These are phyloP conservation scores for Globisporangium nodosum DNA, from an alignment of 352 stramenopile genomes.

Conservation along the genomic window DNA sequence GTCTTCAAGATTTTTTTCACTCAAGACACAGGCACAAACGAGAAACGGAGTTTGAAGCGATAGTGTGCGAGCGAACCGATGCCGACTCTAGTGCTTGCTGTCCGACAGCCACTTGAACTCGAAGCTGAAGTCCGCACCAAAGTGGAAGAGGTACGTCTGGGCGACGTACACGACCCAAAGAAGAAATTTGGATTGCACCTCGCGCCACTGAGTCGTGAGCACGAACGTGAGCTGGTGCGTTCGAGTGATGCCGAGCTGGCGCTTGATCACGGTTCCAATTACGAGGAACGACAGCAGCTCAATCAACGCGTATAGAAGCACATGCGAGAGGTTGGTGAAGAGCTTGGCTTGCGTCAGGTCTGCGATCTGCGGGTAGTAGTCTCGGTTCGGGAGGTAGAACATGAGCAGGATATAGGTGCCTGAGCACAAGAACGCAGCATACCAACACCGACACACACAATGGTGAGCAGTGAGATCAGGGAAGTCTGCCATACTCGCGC, in stretches of 20 bases:
- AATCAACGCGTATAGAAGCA: conserved; percentile 20
- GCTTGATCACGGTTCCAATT: conserved; percentile 17
- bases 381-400: conserved; percentile 27
- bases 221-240: conserved; percentile 34
- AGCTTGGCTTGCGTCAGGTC: conserved; percentile 9
- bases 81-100: no score
- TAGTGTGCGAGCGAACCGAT: no score
- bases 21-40: no score
- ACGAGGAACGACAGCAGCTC: conserved; percentile 13
- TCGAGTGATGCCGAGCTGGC: conserved; percentile 20
- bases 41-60: no score
- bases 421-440: conserved; percentile 2
- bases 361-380: conserved; percentile 27
- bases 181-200: conserved; percentile 38
- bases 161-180: conserved; percentile 37
- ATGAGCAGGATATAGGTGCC: conserved; percentile 22
- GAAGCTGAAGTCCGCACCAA: no score
- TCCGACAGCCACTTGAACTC: no score
- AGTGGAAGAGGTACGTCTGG: conserved; percentile 5
- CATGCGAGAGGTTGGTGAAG: conserved; percentile 17
- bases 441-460: no score
- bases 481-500: not conserved
- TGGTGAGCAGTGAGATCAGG: not conserved
- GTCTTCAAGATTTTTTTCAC: no score
- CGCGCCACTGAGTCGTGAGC: conserved; percentile 22